phyloP scores from a whole-genome alignment of 1,284 basidiomycete species.

The Meira miltonrushii region DNA sequence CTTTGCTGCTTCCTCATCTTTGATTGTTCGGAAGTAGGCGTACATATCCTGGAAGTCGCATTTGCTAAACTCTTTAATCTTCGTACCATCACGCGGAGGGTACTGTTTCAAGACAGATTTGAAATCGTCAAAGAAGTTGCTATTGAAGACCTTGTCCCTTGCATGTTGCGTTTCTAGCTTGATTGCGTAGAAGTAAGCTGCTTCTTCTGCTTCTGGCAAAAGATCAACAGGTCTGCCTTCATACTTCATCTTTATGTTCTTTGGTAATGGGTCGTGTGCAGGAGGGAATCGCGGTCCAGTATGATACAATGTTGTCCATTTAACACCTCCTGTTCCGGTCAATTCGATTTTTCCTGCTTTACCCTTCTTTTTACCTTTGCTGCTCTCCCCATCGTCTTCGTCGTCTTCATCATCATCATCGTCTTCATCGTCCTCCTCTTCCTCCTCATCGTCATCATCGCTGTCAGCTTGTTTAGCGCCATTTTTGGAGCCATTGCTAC shows the following conservation, averaged over 20 bases:
- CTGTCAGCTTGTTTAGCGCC: conserved; percentile 24
- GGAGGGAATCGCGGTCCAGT: conserved; percentile 93
- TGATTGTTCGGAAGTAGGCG: conserved; percentile 64
- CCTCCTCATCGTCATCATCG: conserved; percentile 26
- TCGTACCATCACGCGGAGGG: conserved; percentile 71
- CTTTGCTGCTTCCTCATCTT: conserved; percentile 79
- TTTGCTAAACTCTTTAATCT: conserved; percentile 70
- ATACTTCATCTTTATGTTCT: conserved; percentile 88
- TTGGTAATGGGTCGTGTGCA: conserved; percentile 80
- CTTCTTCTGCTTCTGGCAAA: conserved; percentile 83
- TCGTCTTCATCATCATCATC: conserved; percentile 59
- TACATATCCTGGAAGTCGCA: conserved; percentile 96
- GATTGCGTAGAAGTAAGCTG: conserved; percentile 91
- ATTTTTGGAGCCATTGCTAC: conserved; percentile 16
- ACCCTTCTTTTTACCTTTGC: conserved; percentile 23
- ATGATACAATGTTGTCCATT: conserved; percentile 91
- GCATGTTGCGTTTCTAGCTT: conserved; percentile 91
- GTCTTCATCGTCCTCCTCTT: conserved; percentile 31
- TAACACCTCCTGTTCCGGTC: conserved; percentile 62
- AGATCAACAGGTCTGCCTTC: conserved; percentile 79
- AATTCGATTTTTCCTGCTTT: conserved; percentile 29
- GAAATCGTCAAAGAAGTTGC: conserved; percentile 95
- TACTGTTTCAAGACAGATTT: conserved; percentile 69
- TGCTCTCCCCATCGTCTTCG: conserved; percentile 56
- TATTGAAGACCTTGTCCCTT: conserved; percentile 79